Evolutionary conservation across 1,284 basidiomycete species (phyloP).

Genomic region (Sphaerobolus stellatus): DNA sequence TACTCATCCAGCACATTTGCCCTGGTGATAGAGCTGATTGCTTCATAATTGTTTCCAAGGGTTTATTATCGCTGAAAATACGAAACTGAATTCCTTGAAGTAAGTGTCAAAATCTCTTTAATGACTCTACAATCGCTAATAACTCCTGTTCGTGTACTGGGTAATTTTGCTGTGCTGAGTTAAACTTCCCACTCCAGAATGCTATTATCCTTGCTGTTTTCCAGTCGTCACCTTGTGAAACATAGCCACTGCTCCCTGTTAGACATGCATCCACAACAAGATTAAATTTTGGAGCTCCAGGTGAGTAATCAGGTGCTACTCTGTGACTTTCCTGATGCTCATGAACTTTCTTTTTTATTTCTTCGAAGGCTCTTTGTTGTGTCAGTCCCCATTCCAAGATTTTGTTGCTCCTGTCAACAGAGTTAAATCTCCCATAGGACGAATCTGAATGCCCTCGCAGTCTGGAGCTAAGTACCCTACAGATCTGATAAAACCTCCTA

Average conservation of each 20-base stretch:
- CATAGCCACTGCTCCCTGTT: constrained; percentile 19
- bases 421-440: constrained; percentile 21
- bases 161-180: constrained; percentile 32
- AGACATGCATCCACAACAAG: constrained; percentile 23
- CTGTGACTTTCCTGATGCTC: constrained; percentile 20
- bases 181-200: constrained; percentile 32
- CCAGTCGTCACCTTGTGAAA: constrained; percentile 24
- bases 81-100: constrained; percentile 31
- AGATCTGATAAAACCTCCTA: constrained; percentile 25
- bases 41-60: constrained; percentile 28
- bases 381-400: constrained; percentile 24
- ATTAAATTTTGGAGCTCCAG: constrained; percentile 17
- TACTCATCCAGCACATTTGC: constrained; percentile 33
- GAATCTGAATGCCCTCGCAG: constrained; percentile 19
- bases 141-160: constrained; percentile 28
- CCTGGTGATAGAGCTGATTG: constrained; percentile 32
- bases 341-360: constrained; percentile 24
- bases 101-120: constrained; percentile 21
- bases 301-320: constrained; percentile 23
- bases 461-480: constrained; percentile 27
- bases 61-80: constrained; percentile 36
- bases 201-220: constrained; percentile 20
- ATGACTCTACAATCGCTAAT: constrained; percentile 23
- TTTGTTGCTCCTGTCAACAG: constrained; percentile 12
- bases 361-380: constrained; percentile 30